Evolutionary conservation across 176 grass and related monocot genomes (phyloP).

Genomic region (Alloteropsis semialata): DNA sequence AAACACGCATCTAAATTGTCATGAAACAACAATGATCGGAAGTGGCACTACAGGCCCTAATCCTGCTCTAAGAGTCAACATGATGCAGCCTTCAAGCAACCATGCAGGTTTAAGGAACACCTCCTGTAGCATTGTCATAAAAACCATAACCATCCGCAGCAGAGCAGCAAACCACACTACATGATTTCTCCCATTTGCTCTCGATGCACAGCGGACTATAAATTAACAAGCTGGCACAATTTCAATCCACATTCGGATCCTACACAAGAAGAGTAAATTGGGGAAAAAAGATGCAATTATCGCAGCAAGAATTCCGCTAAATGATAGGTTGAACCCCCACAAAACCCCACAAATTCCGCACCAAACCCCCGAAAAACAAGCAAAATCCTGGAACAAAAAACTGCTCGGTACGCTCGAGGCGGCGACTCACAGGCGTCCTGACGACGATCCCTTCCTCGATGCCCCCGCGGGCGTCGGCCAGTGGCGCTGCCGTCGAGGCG

Average conservation of each 20-base stretch:
- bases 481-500: background rate
- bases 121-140: background rate
- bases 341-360: slow-evolving; percentile 21
- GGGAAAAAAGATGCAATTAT: background rate
- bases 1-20: slow-evolving; percentile 5
- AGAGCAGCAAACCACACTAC: background rate
- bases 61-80: background rate
- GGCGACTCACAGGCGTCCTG: slow-evolving; percentile 64
- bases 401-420: background rate
- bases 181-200: background rate
- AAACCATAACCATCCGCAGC: background rate
- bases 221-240: background rate
- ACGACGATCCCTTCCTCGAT: slow-evolving; percentile 56
- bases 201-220: no score
- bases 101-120: background rate
- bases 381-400: slow-evolving; percentile 11
- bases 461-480: slow-evolving; percentile 17
- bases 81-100: slow-evolving; percentile 1
- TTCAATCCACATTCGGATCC: background rate
- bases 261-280: background rate
- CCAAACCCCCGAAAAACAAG: slow-evolving; percentile 12
- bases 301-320: background rate
- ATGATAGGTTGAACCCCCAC: background rate
- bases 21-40: background rate
- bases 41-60: background rate